Evolutionary conservation across 2,329 filamentous ascomycete genomes (phyloP).

Genomic region (Paecilomyces niveus): DNA sequence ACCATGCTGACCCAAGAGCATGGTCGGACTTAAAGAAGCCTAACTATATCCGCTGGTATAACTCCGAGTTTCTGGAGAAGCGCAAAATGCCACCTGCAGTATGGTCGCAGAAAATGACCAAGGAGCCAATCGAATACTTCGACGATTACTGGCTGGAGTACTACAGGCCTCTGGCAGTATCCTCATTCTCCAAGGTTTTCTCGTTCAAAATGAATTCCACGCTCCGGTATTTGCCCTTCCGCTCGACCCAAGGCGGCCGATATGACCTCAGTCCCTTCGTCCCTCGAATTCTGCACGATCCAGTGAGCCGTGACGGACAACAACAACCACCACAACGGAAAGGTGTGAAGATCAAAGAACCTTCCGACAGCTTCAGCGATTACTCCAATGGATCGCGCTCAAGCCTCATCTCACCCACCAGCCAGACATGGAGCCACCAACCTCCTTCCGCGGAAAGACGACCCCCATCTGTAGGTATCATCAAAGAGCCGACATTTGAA

Average conservation of each 20-base stretch:
- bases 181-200: constrained; percentile 87
- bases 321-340: constrained; percentile 47
- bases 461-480: constrained; percentile 42
- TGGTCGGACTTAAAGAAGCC: constrained; percentile 58
- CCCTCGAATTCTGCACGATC: constrained; percentile 55
- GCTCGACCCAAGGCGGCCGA: constrained; percentile 58
- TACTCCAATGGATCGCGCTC: constrained; percentile 30
- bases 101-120: constrained; percentile 15
- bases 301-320: constrained; percentile 53
- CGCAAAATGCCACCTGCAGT: constrained; percentile 48
- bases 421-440: constrained; percentile 23
- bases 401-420: constrained; percentile 10
- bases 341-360: constrained; percentile 63
- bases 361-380: constrained; percentile 40
- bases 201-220: constrained; percentile 88
- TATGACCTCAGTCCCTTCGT: constrained; percentile 87
- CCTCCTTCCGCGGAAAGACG: constrained; percentile 26
- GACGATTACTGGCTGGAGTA: constrained; percentile 99
- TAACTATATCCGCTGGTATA: constrained; percentile 88
- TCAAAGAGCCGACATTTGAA: constrained; percentile 44
- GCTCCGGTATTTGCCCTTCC: constrained; percentile 72
- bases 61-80: constrained; percentile 61
- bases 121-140: constrained; percentile 46
- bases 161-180: constrained; percentile 80
- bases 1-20: constrained; percentile 73